These are phyloP conservation scores for Ogataea polymorpha DNA, from an alignment of 805 yeast species.

Conservation along the genomic window DNA sequence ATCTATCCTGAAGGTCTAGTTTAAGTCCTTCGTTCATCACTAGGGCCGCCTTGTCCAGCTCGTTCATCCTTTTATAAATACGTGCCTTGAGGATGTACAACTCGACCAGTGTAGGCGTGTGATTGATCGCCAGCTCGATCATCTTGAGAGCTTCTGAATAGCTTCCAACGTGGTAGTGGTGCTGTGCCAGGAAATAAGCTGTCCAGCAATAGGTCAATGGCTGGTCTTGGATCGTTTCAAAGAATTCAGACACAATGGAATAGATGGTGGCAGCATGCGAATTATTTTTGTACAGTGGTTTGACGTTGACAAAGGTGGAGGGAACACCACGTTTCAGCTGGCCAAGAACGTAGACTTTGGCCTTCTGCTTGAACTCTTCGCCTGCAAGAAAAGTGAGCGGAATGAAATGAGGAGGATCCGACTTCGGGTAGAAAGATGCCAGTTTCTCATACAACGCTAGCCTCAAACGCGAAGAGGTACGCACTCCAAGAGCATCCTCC, in stretches of 20 bases:
- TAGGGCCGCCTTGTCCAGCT: conserved; percentile 57
- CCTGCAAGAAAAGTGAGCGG: conserved; percentile 73
- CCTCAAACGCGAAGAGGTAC: conserved; percentile 46
- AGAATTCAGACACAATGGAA: conserved; percentile 51
- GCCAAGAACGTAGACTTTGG: conserved; percentile 50
- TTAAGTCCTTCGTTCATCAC: conserved; percentile 67
- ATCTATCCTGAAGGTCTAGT: conserved; percentile 85
- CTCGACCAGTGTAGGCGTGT: conserved; percentile 85
- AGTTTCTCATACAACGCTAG: conserved; percentile 62
- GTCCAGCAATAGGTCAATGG: conserved; percentile 66
- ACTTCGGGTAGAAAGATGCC: conserved; percentile 69
- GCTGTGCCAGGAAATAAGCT: conserved; percentile 74
- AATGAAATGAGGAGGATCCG: conserved; percentile 74
- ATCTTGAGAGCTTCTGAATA: conserved; percentile 51
- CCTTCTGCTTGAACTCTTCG: conserved; percentile 42
- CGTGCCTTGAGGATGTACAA: conserved; percentile 77
- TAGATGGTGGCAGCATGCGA: conserved; percentile 43
- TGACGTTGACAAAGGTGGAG: conserved; percentile 80
- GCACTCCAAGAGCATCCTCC: conserved; percentile 61
- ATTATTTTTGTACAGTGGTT: conserved; percentile 63
- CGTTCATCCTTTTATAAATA: conserved; percentile 69
- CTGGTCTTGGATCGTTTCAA: conserved; percentile 25
- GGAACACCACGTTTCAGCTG: conserved; percentile 84
- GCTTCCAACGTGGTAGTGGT: conserved; percentile 55
- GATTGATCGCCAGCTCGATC: conserved; percentile 61